A percentile compares a stretch with the other conserved stretches of the same genome.
These are phyloP conservation scores for Vigna hirtella DNA, from an alignment of 306 rosid species.

Conservation along the genomic window DNA sequence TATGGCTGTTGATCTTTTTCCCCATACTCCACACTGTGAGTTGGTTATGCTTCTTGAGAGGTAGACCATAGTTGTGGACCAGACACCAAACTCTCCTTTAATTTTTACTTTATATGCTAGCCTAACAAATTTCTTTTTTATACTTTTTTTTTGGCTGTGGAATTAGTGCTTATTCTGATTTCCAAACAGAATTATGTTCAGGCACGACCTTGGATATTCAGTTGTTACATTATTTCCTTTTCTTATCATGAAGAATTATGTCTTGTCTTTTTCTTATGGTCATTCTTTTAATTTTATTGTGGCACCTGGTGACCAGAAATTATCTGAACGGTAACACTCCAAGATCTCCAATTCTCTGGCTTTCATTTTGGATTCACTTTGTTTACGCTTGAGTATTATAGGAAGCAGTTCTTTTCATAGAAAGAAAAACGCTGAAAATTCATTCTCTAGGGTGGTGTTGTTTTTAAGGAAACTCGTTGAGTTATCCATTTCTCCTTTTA, in stretches of 20 bases:
- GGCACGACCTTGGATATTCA: conserved; percentile 28
- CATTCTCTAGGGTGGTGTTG: background rate
- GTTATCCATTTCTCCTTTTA: background rate
- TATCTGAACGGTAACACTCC: background rate
- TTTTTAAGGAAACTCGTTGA: background rate
- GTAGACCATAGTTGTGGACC: conserved; percentile 41
- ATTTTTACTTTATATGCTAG: conserved; percentile 34
- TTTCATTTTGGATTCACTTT: background rate
- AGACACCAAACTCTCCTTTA: conserved; percentile 2
- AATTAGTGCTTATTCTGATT: conserved; percentile 19
- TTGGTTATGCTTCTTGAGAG: conserved; percentile 96
- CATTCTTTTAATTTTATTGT: background rate
- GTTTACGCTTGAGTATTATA: background rate
- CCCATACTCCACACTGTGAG: conserved; percentile 89
- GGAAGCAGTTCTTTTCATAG: background rate
- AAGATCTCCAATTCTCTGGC: background rate
- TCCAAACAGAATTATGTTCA: conserved; percentile 12
- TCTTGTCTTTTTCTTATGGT: background rate
- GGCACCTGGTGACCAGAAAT: conserved; percentile 10
- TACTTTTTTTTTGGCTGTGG: conserved; percentile 12
- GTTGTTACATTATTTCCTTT: background rate
- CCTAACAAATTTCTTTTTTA: conserved; percentile 24
- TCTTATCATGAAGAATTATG: conserved; percentile 32
- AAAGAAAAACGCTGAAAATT: background rate
- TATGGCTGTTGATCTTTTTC: conserved; percentile 97